A percentile compares a stretch with the other conserved stretches of the same genome.
Evolutionary conservation across 169 alveolate genomes (phyloP).

Genomic region (Eimeria praecox): DNA sequence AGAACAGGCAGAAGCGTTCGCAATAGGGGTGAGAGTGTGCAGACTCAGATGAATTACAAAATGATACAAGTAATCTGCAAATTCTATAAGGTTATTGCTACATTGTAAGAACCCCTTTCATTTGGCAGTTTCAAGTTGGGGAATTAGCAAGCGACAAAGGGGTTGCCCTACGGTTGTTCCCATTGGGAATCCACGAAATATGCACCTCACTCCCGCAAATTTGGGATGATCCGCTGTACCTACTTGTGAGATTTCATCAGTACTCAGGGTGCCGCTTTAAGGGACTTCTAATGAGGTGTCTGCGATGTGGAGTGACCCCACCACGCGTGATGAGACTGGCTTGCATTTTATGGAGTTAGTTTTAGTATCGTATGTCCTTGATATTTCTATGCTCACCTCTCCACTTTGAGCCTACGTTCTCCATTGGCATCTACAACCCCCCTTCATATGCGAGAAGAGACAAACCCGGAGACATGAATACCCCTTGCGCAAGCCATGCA

Average conservation of each 20-base stretch:
- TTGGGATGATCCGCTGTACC: not conserved
- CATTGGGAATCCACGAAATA: not conserved
- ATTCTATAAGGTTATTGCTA: not conserved
- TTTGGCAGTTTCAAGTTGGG: not conserved
- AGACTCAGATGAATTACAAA: not conserved
- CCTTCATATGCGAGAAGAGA: not conserved
- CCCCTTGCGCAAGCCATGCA: not conserved
- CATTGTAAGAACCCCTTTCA: not conserved
- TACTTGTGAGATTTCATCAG: not conserved
- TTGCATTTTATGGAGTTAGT: not conserved
- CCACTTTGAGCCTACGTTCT: not conserved
- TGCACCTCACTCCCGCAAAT: not conserved
- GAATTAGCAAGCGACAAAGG: not conserved
- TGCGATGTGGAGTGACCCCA: slow-evolving; percentile 1
- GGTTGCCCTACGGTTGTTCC: not conserved
- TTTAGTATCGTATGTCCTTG: not conserved
- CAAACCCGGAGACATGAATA: not conserved
- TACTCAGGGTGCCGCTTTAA: not conserved
- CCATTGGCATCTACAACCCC: no score
- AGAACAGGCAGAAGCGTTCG: not conserved
- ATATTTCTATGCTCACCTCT: not conserved
- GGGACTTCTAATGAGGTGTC: not conserved
- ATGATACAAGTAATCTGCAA: not conserved
- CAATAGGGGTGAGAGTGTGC: not conserved
- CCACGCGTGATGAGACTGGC: not conserved